Conservation (phyloP, 768 basidiomycete species). For the Boletus rubroflammeus region DNA sequence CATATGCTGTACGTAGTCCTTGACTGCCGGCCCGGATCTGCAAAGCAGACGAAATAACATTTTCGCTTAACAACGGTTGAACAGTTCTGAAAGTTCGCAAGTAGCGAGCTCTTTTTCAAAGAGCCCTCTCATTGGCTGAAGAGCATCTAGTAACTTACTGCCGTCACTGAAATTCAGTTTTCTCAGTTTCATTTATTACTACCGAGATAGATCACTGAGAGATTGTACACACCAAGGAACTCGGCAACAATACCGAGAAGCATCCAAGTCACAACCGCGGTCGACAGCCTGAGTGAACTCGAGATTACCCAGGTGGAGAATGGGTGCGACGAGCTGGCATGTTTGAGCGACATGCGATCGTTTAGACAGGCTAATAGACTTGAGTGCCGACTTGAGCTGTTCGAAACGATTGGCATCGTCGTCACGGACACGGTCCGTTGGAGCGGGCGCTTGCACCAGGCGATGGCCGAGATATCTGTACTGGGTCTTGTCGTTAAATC, state of each 20-base stretch:
- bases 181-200: too few species aligned
- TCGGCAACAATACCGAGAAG: slow-evolving; percentile 82
- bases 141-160: too few species aligned
- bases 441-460: slow-evolving; percentile 41
- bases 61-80: too few species aligned
- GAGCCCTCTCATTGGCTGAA: too few species aligned
- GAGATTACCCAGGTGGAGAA: slow-evolving; percentile 94
- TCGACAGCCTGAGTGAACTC: slow-evolving; percentile 91
- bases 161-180: too few species aligned
- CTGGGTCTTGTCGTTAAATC: slow-evolving; percentile 73
- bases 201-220: too few species aligned
- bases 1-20: too few species aligned
- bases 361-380: slow-evolving; percentile 90
- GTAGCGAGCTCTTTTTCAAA: too few species aligned
- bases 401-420: slow-evolving; percentile 89
- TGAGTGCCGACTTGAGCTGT: slow-evolving; percentile 91
- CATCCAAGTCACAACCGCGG: slow-evolving; percentile 80
- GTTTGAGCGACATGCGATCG: slow-evolving; percentile 93
- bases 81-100: too few species aligned
- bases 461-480: slow-evolving; percentile 88
- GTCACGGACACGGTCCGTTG: slow-evolving; percentile 51
- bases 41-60: too few species aligned
- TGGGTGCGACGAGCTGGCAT: slow-evolving; percentile 91
- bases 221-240: slow-evolving; percentile 93
- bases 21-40: too few species aligned